Percentiles rank a stretch among this genome's conserved stretches.
phyloP scores from a whole-genome alignment of 2,329 filamentous ascomycete genomes.

The Fusarium subglutinans region DNA sequence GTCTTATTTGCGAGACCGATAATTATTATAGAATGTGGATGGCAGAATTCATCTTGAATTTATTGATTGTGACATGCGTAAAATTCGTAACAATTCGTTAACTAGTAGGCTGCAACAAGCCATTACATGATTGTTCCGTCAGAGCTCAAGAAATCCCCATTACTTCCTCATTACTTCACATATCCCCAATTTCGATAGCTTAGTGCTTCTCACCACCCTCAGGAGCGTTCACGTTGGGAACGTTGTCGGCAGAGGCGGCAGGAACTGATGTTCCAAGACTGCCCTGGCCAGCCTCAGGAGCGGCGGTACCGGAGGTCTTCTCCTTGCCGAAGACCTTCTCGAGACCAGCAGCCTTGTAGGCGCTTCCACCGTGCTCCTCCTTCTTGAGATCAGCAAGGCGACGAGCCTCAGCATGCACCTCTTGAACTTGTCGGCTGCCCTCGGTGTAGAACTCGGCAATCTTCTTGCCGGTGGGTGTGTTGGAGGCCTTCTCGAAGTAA shows the following conservation, averaged over 20 bases:
- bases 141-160: conserved; percentile 1
- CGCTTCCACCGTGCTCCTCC: conserved; percentile 66
- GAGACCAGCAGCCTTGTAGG: conserved; percentile 67
- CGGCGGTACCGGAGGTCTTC: conserved; percentile 44
- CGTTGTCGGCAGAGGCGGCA: conserved; percentile 24
- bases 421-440: conserved; percentile 86
- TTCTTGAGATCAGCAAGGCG: conserved; percentile 90
- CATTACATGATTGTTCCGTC: conserved; percentile 3
- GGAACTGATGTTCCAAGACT: conserved; percentile 32
- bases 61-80: conserved; percentile 31
- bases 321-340: conserved; percentile 67
- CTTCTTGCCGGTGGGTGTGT: conserved; percentile 87
- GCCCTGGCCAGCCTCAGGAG: conserved; percentile 30
- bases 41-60: conserved; percentile 18
- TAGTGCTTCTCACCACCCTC: conserved; percentile 39
- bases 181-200: not conserved
- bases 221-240: conserved; percentile 37
- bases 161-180: not conserved
- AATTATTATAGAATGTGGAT: not conserved
- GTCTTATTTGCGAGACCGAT: not conserved
- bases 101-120: conserved; percentile 12
- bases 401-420: conserved; percentile 91
- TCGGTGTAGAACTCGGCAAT: conserved; percentile 88
- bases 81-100: conserved; percentile 40
- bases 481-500: conserved; percentile 94